A percentile compares a stretch with the other conserved stretches of the same genome.
These are phyloP conservation scores for Tulasnella sp. DNA, from an alignment of 768 basidiomycete species.

Conservation along the genomic window DNA sequence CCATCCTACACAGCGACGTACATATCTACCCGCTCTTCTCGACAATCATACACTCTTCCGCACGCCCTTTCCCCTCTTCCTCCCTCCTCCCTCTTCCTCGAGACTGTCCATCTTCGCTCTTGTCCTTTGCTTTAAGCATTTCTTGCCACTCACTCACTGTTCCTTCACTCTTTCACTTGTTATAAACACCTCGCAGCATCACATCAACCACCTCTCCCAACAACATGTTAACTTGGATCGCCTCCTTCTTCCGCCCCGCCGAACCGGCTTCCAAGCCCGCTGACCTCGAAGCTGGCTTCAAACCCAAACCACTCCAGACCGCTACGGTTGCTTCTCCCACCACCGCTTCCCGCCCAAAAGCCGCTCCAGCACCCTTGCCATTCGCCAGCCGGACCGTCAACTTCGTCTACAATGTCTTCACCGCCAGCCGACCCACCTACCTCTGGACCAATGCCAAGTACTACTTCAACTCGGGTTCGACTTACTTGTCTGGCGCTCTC, in stretches of 20 bases:
- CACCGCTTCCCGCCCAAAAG: background rate
- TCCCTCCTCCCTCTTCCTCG: background rate
- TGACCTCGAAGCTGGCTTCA: constrained; percentile 22
- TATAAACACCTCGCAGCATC: background rate
- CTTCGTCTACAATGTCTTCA: constrained; percentile 15
- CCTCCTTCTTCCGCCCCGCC: constrained; percentile 23
- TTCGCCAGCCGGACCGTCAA: constrained; percentile 19
- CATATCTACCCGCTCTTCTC: background rate
- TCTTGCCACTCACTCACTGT: background rate
- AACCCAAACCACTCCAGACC: constrained; percentile 11
- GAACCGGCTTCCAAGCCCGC: background rate
- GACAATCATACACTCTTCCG: background rate
- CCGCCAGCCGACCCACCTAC: background rate
- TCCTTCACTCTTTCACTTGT: background rate
- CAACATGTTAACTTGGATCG: constrained; percentile 25
- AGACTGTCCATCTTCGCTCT: background rate
- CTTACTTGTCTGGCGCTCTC: background rate
- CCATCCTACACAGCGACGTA: background rate
- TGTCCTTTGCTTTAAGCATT: background rate
- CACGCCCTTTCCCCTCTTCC: background rate
- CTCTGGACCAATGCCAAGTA: constrained; percentile 16
- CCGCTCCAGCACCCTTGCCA: background rate
- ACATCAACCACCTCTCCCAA: background rate
- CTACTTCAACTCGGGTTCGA: constrained; percentile 4
- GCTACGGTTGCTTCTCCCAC: background rate